phyloP scores from a whole-genome alignment of 805 yeast genomes.

The Candida boleticola region DNA sequence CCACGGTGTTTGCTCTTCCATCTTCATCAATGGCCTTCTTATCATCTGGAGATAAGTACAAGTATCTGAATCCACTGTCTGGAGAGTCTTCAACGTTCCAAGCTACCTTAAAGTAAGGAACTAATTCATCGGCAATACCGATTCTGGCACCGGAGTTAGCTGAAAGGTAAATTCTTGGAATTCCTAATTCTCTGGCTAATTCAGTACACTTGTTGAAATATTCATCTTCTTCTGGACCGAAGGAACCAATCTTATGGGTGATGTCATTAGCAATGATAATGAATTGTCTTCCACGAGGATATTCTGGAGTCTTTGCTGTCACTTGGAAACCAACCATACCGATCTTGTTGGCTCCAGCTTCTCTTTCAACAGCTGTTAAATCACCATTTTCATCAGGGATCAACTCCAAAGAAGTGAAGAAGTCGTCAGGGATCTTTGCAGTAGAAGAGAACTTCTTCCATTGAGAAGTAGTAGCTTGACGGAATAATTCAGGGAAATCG shows the following conservation, averaged over 20 bases:
- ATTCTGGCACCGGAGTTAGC: conserved; percentile 99
- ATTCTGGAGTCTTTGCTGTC: conserved; percentile 91
- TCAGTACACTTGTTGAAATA: conserved; percentile 93
- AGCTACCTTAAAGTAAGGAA: conserved; percentile 84
- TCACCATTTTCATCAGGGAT: conserved; percentile 78
- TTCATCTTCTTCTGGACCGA: conserved; percentile 93
- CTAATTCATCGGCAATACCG: conserved; percentile 94
- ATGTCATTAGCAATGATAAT: conserved; percentile 95
- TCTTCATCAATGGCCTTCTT: conserved; percentile 52
- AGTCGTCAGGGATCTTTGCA: conserved; percentile 67
- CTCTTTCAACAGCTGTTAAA: conserved; percentile 86
- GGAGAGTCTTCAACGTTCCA: conserved; percentile 83
- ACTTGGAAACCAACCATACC: conserved; percentile 98
- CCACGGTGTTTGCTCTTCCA: conserved; percentile 60
- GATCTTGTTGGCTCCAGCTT: conserved; percentile 91
- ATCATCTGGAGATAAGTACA: conserved; percentile 76
- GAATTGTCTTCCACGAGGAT: conserved; percentile 93
- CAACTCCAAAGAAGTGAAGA: conserved; percentile 77
- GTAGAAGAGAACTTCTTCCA: conserved; percentile 71
- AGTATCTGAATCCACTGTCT: conserved; percentile 84
- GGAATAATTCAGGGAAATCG: conserved; percentile 98
- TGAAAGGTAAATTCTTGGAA: conserved; percentile 92
- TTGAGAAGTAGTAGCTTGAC: conserved; percentile 80
- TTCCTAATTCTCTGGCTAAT: conserved; percentile 83
- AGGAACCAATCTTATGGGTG: conserved; percentile 97